phyloP scores from a whole-genome alignment of 2,329 filamentous ascomycete genomes.

The Colletotrichum tropicale region DNA sequence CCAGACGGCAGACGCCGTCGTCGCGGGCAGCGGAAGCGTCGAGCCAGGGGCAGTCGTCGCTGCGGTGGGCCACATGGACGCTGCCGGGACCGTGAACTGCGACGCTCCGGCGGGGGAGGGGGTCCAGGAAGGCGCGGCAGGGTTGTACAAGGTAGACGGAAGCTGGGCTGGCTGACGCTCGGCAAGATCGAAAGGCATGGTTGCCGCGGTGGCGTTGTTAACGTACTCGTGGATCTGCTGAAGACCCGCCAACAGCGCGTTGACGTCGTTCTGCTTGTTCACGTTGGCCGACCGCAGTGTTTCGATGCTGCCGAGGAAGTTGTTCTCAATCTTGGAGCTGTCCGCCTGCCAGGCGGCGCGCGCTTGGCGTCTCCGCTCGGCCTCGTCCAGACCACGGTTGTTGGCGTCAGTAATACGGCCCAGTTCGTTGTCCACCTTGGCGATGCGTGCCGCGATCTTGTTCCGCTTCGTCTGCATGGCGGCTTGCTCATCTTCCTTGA shows the following conservation, averaged over 20 bases:
- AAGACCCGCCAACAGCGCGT: slow-evolving; percentile 39
- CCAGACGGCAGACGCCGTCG: slow-evolving; percentile 25
- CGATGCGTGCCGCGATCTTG: slow-evolving; percentile 73
- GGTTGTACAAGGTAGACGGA: slow-evolving; percentile 25
- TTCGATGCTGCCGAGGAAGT: slow-evolving; percentile 43
- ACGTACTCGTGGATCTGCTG: slow-evolving; percentile 36
- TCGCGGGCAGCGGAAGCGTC: slow-evolving; percentile 34
- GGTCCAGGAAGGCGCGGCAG: slow-evolving; percentile 32
- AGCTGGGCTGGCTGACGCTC: slow-evolving; percentile 8
- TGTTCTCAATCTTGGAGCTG: slow-evolving; percentile 47
- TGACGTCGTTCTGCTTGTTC: slow-evolving; percentile 44
- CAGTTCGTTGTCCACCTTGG: slow-evolving; percentile 75
- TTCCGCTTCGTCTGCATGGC: slow-evolving; percentile 71
- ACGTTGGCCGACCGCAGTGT: slow-evolving; percentile 37
- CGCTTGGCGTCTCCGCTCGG: slow-evolving; percentile 61
- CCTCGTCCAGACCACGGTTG: slow-evolving; percentile 66
- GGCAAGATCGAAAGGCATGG: slow-evolving; percentile 33
- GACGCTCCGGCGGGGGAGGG: slow-evolving; percentile 35
- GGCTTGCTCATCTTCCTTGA: slow-evolving; percentile 67
- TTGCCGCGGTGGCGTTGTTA: slow-evolving; percentile 34
- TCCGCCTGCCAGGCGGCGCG: slow-evolving; percentile 52
- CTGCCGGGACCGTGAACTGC: slow-evolving; percentile 31
- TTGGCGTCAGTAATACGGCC: slow-evolving; percentile 74
- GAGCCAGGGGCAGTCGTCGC: slow-evolving; percentile 28
- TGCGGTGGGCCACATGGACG: slow-evolving; percentile 38